Conservation (phyloP, 2,329 filamentous ascomycete genomes). For the Phoma sp. region DNA sequence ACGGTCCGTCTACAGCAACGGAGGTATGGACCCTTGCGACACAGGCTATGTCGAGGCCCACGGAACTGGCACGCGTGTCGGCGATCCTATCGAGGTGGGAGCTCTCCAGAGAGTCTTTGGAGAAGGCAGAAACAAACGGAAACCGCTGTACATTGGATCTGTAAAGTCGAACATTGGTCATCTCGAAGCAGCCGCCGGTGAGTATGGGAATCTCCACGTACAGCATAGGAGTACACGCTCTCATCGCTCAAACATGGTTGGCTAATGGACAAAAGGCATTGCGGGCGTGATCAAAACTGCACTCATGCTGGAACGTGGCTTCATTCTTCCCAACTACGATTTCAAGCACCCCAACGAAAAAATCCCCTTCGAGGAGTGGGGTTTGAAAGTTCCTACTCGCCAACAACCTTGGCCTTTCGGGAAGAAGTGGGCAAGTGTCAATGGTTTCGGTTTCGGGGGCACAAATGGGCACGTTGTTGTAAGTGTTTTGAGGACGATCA, state of each 20-base stretch:
- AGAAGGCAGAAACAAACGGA: constrained; percentile 24
- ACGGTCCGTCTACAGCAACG: constrained; percentile 28
- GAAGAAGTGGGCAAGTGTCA: constrained; percentile 52
- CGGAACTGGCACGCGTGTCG: constrained; percentile 63
- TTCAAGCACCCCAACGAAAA: constrained; percentile 57
- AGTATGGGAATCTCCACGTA: neutral
- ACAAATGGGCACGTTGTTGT: constrained; percentile 18
- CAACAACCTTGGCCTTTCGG: constrained; percentile 30
- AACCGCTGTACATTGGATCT: constrained; percentile 35
- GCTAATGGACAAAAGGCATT: constrained; percentile 14
- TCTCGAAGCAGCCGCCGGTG: constrained; percentile 37
- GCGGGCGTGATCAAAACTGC: constrained; percentile 49
- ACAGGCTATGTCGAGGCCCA: constrained; percentile 42
- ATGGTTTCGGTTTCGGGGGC: constrained; percentile 48
- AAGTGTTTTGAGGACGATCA: neutral
- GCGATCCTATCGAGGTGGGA: constrained; percentile 40
- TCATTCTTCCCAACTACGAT: constrained; percentile 45
- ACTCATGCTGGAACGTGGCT: constrained; percentile 50
- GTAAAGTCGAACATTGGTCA: constrained; percentile 46
- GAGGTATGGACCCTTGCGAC: constrained; percentile 30
- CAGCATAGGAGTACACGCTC: neutral
- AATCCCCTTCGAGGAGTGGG: neutral
- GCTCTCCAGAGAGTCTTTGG: constrained; percentile 34
- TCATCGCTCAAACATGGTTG: neutral
- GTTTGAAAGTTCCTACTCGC: neutral